Percentiles rank a stretch among this genome's conserved stretches.
These are phyloP conservation scores for Jatropha multifida DNA, from an alignment of 441 rosid genomes.

Conservation along the genomic window DNA sequence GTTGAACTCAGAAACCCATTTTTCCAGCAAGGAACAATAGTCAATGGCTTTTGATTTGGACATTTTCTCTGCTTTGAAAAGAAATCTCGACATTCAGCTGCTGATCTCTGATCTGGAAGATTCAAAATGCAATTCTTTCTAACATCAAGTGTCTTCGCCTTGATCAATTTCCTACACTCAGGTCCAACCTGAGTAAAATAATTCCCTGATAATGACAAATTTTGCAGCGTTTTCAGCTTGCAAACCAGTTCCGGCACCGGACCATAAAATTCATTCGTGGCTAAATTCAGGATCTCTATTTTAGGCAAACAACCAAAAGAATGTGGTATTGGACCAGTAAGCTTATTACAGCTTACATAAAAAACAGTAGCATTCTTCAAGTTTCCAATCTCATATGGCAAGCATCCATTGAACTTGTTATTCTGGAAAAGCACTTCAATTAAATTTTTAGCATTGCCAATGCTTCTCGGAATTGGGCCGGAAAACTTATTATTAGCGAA, in stretches of 20 bases:
- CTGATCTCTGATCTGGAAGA: slow-evolving; percentile 40
- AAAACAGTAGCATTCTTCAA: slow-evolving; percentile 33
- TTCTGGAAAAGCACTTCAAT: slow-evolving; percentile 47
- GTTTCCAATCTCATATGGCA: slow-evolving; percentile 51
- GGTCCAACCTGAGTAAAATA: slow-evolving; percentile 56
- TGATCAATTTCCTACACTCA: slow-evolving; percentile 39
- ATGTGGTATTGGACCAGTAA: slow-evolving; percentile 54
- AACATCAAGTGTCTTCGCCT: slow-evolving; percentile 35
- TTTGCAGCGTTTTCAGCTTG: slow-evolving; percentile 33
- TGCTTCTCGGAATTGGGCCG: slow-evolving; percentile 41
- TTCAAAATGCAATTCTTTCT: slow-evolving; percentile 45
- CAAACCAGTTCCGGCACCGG: slow-evolving; percentile 54
- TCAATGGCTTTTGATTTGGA: slow-evolving; percentile 22
- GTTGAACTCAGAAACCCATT: slow-evolving; percentile 4
- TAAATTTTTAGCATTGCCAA: slow-evolving; percentile 35
- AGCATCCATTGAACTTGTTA: slow-evolving; percentile 44
- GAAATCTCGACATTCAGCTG: slow-evolving; percentile 30
- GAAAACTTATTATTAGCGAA: slow-evolving; percentile 52
- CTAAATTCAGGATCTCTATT: slow-evolving; percentile 37
- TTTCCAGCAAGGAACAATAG: slow-evolving; percentile 37
- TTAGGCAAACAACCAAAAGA: slow-evolving; percentile 47
- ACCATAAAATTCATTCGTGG: slow-evolving; percentile 41
- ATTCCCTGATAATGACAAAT: slow-evolving; percentile 37
- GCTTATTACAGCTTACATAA: slow-evolving; percentile 36
- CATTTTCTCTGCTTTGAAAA: slow-evolving; percentile 26